A percentile compares a stretch with the other conserved stretches of the same genome.
phyloP scores from a whole-genome alignment of 192 early-diverging fungal genomes.

The Coemansia sp. region DNA sequence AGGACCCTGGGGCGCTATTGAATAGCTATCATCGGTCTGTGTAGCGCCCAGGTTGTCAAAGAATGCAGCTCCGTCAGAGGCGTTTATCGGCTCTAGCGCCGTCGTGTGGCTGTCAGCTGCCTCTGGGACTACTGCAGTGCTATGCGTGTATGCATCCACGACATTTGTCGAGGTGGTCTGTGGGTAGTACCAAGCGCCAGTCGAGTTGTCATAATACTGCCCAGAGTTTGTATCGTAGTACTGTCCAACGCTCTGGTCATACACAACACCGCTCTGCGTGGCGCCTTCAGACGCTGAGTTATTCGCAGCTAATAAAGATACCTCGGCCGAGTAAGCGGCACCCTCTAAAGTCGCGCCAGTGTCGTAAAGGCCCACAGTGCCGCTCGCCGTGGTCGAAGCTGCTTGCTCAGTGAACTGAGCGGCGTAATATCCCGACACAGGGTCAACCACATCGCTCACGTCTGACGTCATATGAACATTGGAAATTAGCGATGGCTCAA shows the following conservation, averaged over 20 bases:
- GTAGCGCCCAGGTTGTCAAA: constrained; percentile 36
- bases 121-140: background rate
- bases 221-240: constrained; percentile 53
- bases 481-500: background rate
- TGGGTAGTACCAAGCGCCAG: constrained; percentile 49
- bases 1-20: background rate
- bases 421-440: background rate
- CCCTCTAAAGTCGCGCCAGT: background rate
- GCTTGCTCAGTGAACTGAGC: background rate
- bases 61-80: constrained; percentile 38
- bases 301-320: background rate
- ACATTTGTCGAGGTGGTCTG: background rate
- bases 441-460: background rate
- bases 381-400: background rate
- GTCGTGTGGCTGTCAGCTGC: background rate
- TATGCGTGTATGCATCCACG: background rate
- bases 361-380: background rate
- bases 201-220: constrained; percentile 47
- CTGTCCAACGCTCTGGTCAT: constrained; percentile 35
- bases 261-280: constrained; percentile 31
- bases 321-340: background rate
- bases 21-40: background rate
- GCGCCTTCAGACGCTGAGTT: background rate
- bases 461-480: background rate
- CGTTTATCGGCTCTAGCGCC: background rate